Conservation (phyloP, 306 rosid species). For the Vicia faba region DNA sequence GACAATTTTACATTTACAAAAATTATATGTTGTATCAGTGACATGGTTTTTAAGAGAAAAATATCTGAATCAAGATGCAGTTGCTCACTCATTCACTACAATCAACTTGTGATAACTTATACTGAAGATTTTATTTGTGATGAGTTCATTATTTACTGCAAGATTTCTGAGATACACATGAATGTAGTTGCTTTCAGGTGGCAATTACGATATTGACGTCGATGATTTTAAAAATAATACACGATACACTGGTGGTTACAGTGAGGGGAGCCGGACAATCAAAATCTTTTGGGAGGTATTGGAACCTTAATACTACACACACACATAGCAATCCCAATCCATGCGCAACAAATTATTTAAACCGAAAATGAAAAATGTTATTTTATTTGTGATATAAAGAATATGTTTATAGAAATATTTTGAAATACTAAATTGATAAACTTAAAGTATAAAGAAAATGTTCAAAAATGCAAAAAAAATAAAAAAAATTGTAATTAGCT, state of each 20-base stretch:
- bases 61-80: conserved; percentile 17
- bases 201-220: conserved; percentile 84
- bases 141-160: conserved; percentile 34
- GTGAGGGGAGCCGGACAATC: conserved; percentile 79
- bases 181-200: conserved; percentile 95
- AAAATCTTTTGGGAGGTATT: conserved; percentile 95
- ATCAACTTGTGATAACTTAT: background rate
- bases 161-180: conserved; percentile 43
- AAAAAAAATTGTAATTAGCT: background rate
- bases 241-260: conserved; percentile 90
- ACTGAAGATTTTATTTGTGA: conserved; percentile 17
- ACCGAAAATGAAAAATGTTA: background rate
- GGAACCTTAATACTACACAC: conserved; percentile 11
- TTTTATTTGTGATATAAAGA: background rate
- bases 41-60: conserved; percentile 7
- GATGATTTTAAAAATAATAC: conserved; percentile 88
- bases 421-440: background rate
- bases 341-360: background rate
- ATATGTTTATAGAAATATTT: background rate
- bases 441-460: background rate
- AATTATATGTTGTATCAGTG: background rate
- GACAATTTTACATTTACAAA: conserved; percentile 4
- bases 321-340: background rate
- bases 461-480: background rate
- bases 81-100: conserved; percentile 14